Evolutionary conservation across 345 rosid species (phyloP), one percentile per base, ranked within the genome.

Genomic region (Camelina laxa): DNA sequence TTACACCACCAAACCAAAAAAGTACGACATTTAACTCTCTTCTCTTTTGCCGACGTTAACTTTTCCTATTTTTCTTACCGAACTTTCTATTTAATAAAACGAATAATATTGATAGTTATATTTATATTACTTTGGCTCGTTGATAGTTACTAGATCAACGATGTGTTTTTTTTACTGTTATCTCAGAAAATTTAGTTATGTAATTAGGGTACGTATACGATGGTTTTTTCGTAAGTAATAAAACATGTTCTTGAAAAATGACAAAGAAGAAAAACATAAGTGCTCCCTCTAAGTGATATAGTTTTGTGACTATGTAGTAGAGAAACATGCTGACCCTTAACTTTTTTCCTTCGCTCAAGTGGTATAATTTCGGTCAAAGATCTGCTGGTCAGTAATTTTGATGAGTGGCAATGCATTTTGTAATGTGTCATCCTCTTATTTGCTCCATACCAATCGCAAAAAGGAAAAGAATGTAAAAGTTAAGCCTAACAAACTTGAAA

Each of bases 41-140:
- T 65, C 7, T 47, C 16, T 27, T 27, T 21, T 15, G 65, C 77
- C 70, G 65, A 74, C 72, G 71, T 57, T 33, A 22, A 68, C 7
- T 5, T 27, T 27, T 27, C 30, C 5, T 3, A n/a, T n/a, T 31
- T 41, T 31, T 11, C 33, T 14, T 19, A 14, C 55, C 35, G 0
- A 38, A 35, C 39, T 36, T 33, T 33, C 36, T 33, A 1, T 33
- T 33, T 31, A 31, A 4, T 27, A 4, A 27, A 27, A 27, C 30
- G 30, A 27, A 7, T 33, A 33, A 9, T 36, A 2, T 36, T 8
- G 45, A 12, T 13, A 41, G 45, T 35, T 30, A 56, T 30, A 27
- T 27, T 27, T 0, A 55, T 55, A 33, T 33, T 8, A 33, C 7
- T 33, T 0, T 7, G n/a, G 16, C 21, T n/a, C 62, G 22, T n/a